Percentiles rank a stretch among this genome's conserved stretches.
Conservation (phyloP, 257 asterid species). For the Scutellaria baicalensis region DNA sequence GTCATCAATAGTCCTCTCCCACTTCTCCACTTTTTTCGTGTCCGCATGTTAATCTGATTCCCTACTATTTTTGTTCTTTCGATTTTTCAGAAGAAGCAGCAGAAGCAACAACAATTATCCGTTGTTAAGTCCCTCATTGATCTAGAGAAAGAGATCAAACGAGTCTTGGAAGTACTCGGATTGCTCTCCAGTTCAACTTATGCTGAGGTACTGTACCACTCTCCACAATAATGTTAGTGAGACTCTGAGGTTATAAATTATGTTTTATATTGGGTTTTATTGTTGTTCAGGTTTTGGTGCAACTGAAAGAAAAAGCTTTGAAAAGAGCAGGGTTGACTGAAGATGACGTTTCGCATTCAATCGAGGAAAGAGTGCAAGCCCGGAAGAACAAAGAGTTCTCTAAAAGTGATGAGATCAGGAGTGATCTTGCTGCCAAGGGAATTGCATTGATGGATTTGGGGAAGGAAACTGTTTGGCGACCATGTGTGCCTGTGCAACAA, state of each 20-base stretch:
- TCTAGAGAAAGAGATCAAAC: slow-evolving; percentile 25
- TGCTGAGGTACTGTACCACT: slow-evolving; percentile 22
- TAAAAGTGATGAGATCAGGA: slow-evolving; percentile 63
- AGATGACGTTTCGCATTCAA: slow-evolving; percentile 41
- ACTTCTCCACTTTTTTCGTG: not conserved
- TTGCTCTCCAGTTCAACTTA: slow-evolving; percentile 27
- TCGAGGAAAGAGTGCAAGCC: slow-evolving; percentile 58
- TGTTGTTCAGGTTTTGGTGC: slow-evolving; percentile 52
- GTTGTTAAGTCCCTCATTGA: slow-evolving; percentile 22
- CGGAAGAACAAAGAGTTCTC: slow-evolving; percentile 52
- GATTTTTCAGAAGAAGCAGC: slow-evolving; percentile 32
- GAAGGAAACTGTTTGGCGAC: slow-evolving; percentile 80
- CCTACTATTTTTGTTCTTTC: slow-evolving; percentile 12
- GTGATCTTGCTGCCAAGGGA: slow-evolving; percentile 55
- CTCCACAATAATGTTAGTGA: not conserved
- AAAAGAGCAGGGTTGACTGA: slow-evolving; percentile 59
- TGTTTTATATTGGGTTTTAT: not conserved
- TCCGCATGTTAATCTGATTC: slow-evolving; percentile 14
- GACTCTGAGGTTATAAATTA: not conserved
- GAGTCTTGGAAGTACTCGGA: slow-evolving; percentile 29
- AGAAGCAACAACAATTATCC: slow-evolving; percentile 26
- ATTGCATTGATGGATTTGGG: slow-evolving; percentile 81
- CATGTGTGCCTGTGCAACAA: slow-evolving; percentile 29
- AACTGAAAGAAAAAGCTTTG: slow-evolving; percentile 80
- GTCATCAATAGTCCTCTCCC: not conserved